These are phyloP conservation scores for Asterionellopsis glacialis DNA, from an alignment of 108 stramenopile genomes.

Conservation along the genomic window DNA sequence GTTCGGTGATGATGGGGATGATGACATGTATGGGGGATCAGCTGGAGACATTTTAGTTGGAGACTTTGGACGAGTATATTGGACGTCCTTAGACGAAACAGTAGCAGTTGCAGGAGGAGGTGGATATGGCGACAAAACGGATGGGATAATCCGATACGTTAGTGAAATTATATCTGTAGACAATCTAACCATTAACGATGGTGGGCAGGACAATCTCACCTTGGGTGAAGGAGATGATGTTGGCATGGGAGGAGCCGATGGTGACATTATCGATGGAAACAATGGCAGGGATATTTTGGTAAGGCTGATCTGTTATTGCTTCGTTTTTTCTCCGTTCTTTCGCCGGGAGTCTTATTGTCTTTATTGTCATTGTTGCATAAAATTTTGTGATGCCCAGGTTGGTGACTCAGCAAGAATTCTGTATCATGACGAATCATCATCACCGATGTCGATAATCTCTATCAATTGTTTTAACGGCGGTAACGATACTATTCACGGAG, in stretches of 20 bases:
- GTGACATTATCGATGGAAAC: conserved; percentile 18
- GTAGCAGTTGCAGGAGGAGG: conserved; percentile 30
- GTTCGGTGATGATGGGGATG: conserved; percentile 38
- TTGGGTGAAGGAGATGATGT: conserved; percentile 7
- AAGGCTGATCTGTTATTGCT: neutral
- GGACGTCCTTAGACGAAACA: conserved; percentile 12
- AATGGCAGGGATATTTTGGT: conserved; percentile 18
- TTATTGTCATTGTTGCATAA: neutral
- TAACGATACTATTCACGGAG: conserved; percentile 12
- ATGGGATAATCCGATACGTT: conserved; percentile 18
- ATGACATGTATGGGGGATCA: conserved; percentile 18
- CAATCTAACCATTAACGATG: neutral
- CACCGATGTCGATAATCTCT: conserved; percentile 10
- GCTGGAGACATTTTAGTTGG: conserved; percentile 26
- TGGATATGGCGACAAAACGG: conserved; percentile 37
- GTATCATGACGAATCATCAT: conserved; percentile 2
- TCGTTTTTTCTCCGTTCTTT: no score
- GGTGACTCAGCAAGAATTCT: conserved; percentile 8
- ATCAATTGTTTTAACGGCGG: conserved; percentile 15
- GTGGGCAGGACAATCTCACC: conserved; percentile 2
- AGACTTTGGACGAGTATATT: conserved; percentile 31
- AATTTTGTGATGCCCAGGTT: neutral
- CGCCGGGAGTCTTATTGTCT: neutral
- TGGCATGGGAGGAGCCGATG: conserved; percentile 15
- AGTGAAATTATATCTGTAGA: neutral